A percentile compares a stretch with the other conserved stretches of the same genome.
phyloP scores from a whole-genome alignment of 2,329 filamentous ascomycete genomes.

The Penicillium vulpinum region DNA sequence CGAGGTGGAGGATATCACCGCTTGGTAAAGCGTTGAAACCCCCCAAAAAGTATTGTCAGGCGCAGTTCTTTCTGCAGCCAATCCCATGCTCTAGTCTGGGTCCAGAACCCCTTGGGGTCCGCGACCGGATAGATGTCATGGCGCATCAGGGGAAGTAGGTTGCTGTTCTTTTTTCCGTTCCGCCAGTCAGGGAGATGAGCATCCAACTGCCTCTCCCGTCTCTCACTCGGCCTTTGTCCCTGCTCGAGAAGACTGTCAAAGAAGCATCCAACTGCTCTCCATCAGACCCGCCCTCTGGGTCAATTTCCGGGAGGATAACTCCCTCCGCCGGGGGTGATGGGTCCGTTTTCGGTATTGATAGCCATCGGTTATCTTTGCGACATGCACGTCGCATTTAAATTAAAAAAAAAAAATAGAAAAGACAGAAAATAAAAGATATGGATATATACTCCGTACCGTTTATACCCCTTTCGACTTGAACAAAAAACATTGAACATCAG shows the following conservation, averaged over 20 bases:
- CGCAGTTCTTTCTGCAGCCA: conserved; percentile 30
- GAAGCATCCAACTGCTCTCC: conserved; percentile 48
- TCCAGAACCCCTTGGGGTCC: conserved; percentile 2
- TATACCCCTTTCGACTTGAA: neutral
- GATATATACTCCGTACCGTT: no score
- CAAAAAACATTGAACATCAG: neutral
- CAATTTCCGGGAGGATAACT: conserved; percentile 12
- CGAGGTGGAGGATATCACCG: conserved; percentile 93
- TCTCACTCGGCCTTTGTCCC: conserved; percentile 24
- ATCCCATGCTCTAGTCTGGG: conserved; percentile 21
- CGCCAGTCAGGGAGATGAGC: conserved; percentile 43
- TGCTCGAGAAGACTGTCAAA: conserved; percentile 39
- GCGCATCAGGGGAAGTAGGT: conserved; percentile 34
- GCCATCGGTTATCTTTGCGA: conserved; percentile 9
- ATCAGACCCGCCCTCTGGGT: conserved; percentile 35
- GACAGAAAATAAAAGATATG: neutral
- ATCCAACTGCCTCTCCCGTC: conserved; percentile 44
- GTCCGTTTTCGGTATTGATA: conserved; percentile 19
- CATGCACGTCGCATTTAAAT: conserved; percentile 7
- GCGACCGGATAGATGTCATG: conserved; percentile 18
- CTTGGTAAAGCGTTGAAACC: conserved; percentile 63
- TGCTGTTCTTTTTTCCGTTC: conserved; percentile 36
- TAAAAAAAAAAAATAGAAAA: neutral
- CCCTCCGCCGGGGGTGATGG: conserved; percentile 24
- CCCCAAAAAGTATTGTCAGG: conserved; percentile 16